Base-by-base conservation (phyloP, 2,329 filamentous ascomycete genomes). In the Xylaria sp. region DNA sequence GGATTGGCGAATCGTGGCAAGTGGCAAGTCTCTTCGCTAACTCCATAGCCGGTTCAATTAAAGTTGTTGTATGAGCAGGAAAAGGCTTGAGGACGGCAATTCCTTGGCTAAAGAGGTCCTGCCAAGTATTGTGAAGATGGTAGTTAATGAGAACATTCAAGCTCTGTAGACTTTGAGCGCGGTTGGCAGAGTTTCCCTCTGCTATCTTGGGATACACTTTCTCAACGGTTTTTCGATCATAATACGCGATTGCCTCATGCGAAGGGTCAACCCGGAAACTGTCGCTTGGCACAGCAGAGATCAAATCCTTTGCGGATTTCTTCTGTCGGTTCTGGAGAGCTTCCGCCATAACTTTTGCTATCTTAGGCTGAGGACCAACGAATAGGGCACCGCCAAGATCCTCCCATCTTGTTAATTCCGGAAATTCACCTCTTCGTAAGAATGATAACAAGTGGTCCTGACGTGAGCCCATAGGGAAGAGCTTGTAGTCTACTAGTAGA, bases 41-140 rank as follows among this genome's bases (percentile, higher is more conserved):
- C 43, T 89, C 83, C 56, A 89, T 78, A 3, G 90, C 90, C 35
- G 89, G 87, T 57, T 86, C 82, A 51, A 93, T 83, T 68, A 96
- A 81, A 15, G 87, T 83, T 1, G 90, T 90, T 38, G 90, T 94
- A 73, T 93, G 87, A 53, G 90, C 80, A 1, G 91, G 85, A 19
- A 90, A 82, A 0, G 94, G 93, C 74, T 96, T 93, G 43, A 96
- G 80, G 3, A 97, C 87, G 4, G 88, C 85, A 59, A 98, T 89
- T 29, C 95, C 94, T 38, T 85, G 82, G 1, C 85, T 80, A 75
- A 95, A 96, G 21, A 82, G 82, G 68, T 89, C 91, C 72, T 96
- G 92, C 86, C 95, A 98, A 10, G 88, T 90, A 55, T 84, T 84
- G 73, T 97, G 93, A 3, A 98, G 82, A 75, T 98, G 95, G 2